Evolutionary conservation across 345 rosid species (phyloP), one percentile per base, ranked within the genome.

Genomic region (Clausena lansium): DNA sequence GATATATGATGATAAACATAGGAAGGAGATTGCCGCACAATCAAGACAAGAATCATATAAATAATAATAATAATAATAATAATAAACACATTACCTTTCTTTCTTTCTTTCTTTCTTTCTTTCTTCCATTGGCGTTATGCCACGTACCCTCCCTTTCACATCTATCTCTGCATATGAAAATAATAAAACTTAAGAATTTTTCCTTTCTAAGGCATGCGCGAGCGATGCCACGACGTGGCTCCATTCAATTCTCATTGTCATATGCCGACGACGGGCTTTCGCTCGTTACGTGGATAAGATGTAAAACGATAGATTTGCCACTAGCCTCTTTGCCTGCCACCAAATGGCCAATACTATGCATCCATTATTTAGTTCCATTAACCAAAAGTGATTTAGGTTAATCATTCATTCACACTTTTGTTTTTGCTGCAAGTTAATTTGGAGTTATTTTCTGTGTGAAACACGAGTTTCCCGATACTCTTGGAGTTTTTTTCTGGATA

Each of bases 201-300:
- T 54, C 4, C 54, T 50, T 81, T 83, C 77, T 30, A 0, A 64
- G 25, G 81, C 83, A 79, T 76, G 83, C 85, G 79, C 41, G 62
- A 54, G 79, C 41, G 62, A 54, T 20, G 47, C 68, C 67, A 28
- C 38, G 63, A 74, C 41, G 75, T 61, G 74, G 45, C 68, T 73
- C 83, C 73, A 45, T 45, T 45, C 57, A 52, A 52, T 52, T 52
- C 22, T 52, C 22, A 5, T 52, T 52, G 57, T 52, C 22, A 5
- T 52, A 52, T 4, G 22, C 22, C 5, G 8, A 4, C 7, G 57
- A 17, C 8, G 4, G 57, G 22, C 5, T 17, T 11, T 13, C 17
- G 50, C 13, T 45, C 17, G 50, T 62, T 19, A 54, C 52, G 38
- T 7, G 82, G 85, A 83, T 85, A 75, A 75, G 80, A 55, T 25